Evolutionary conservation across 768 basidiomycete genomes (phyloP), one percentile per base, ranked within the genome.

Genomic region (Russula sp.): DNA sequence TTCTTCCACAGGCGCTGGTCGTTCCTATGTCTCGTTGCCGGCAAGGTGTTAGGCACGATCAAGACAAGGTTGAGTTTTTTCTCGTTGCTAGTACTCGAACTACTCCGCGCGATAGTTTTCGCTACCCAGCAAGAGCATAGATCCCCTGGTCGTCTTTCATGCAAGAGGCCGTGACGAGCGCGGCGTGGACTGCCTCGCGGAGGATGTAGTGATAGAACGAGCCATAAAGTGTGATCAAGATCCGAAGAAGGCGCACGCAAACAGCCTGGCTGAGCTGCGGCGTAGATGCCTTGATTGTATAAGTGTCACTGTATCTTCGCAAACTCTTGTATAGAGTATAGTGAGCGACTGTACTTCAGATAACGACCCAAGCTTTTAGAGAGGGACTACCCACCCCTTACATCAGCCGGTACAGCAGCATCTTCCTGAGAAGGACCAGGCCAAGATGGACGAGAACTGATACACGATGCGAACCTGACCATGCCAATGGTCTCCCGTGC

Each of bases 401-500:
- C 25, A 3, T 29, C 25, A 29, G 25, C 25, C 25, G 25, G 25
- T 29, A 29, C 25, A 29, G 80, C 75, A 5, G 81, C 78, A 56
- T 86, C 80, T 41, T 75, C 73, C 32, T 74, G 46, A 42, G 75
- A 67, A 11, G 83, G 81, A 13, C 9, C 18, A 51, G 75, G 35
- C 14, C 76, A 74, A 10, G 76, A 75, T 73, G 75, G 75, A 0
- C 79, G 73, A 0, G 85, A 81, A 65, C 86, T 86, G 45, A 85
- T 76, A 35, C 78, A 82, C 32, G 80, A 74, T 58, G 86, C 85
- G 68, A 76, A 82, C 2, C 83, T 84, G 56, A 75, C 70, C 49
- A 88, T 75, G 34, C 77, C 75, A 55, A 85, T 73, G 13, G 76
- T 87, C 86, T 75, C 88, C 88, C 67, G 88, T 73, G 51, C 84